Evolutionary conservation across 2,329 filamentous ascomycete genomes (phyloP).

Genomic region (Pseudogymnoascus sp.): DNA sequence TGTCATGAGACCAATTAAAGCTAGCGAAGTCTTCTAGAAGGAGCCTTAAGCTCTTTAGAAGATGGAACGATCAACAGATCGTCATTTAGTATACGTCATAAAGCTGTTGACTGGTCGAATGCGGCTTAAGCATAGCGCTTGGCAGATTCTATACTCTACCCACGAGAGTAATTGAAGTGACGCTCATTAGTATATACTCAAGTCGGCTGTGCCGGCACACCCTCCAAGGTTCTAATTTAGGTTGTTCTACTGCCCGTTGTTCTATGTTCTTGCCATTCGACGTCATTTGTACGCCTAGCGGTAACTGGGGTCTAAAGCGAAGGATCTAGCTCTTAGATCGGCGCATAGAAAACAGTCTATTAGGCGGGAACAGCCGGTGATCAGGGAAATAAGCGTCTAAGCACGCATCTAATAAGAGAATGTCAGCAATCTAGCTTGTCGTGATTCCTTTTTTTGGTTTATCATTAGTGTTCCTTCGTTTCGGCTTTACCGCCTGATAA

Average conservation of each 20-base stretch:
- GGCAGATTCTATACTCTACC: background rate
- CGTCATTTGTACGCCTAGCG: background rate
- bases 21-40: too few relatives aligned
- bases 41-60: too few relatives aligned
- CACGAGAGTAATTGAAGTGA: background rate
- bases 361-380: background rate
- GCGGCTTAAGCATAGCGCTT: background rate
- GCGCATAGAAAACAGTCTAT: background rate
- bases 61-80: too few relatives aligned
- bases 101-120: background rate
- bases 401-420: background rate
- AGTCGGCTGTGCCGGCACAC: background rate
- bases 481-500: background rate
- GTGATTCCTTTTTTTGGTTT: background rate
- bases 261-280: background rate
- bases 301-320: background rate
- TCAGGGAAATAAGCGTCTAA: background rate
- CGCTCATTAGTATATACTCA: background rate
- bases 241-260: background rate
- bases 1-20: background rate
- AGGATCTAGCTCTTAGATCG: background rate
- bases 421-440: background rate
- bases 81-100: background rate
- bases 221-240: background rate
- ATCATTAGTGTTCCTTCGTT: background rate